These are phyloP conservation scores for Cylindrotheca fusiformis DNA, from an alignment of 108 stramenopile genomes.

Conservation along the genomic window DNA sequence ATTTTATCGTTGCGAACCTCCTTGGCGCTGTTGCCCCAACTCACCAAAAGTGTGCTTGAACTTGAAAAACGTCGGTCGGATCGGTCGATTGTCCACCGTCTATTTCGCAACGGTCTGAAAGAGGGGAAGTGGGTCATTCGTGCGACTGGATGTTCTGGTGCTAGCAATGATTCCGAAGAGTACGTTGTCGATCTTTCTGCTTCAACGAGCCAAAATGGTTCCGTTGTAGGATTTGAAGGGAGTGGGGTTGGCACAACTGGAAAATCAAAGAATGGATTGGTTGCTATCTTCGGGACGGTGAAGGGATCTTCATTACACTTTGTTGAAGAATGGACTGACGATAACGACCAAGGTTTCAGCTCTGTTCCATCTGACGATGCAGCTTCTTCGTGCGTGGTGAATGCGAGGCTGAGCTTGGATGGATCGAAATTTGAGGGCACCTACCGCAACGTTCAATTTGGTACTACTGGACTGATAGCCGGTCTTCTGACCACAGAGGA, in stretches of 20 bases:
- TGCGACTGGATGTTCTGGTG: slow-evolving; percentile 42
- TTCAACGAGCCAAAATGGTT: slow-evolving; percentile 8
- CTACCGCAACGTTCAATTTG: slow-evolving; percentile 59
- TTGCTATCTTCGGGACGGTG: slow-evolving; percentile 47
- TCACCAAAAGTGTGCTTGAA: slow-evolving; percentile 44
- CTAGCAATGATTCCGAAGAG: slow-evolving; percentile 47
- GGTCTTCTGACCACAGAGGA: slow-evolving; percentile 30
- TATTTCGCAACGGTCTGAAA: slow-evolving; percentile 31
- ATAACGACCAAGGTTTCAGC: slow-evolving; percentile 19
- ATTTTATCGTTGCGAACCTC: slow-evolving; percentile 64
- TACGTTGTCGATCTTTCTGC: slow-evolving; percentile 51
- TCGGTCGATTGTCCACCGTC: not conserved
- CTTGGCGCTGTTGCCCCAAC: slow-evolving; percentile 49
- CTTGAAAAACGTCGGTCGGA: slow-evolving; percentile 21
- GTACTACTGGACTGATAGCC: slow-evolving; percentile 55
- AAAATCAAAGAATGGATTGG: slow-evolving; percentile 58
- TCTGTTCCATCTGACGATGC: slow-evolving; percentile 28
- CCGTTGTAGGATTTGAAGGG: slow-evolving; percentile 46
- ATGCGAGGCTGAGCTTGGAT: slow-evolving; percentile 62
- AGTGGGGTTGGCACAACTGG: slow-evolving; percentile 55
- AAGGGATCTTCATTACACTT: slow-evolving; percentile 60
- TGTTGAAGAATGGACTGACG: slow-evolving; percentile 69
- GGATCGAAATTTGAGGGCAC: slow-evolving; percentile 74
- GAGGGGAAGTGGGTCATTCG: slow-evolving; percentile 71
- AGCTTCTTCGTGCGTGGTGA: slow-evolving; percentile 59